These are phyloP conservation scores for Candida montana DNA, from an alignment of 805 yeast genomes.

Conservation along the genomic window DNA sequence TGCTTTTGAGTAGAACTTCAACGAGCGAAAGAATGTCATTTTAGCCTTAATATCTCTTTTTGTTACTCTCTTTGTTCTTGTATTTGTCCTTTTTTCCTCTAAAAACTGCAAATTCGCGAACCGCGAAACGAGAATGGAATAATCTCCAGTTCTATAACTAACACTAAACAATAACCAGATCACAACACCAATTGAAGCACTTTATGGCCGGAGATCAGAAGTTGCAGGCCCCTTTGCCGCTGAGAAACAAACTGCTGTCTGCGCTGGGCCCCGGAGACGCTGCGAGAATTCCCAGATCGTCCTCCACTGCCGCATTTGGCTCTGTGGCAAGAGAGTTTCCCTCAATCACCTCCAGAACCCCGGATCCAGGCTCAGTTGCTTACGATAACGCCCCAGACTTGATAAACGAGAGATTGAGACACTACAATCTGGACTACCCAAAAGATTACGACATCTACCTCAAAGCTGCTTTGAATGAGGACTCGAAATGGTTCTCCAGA, in stretches of 20 bases:
- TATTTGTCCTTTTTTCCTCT: too few species aligned
- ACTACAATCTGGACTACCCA: conserved; percentile 51
- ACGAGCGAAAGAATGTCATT: conserved; percentile 8
- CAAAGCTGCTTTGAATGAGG: conserved; percentile 26
- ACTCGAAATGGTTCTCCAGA: conserved; percentile 37
- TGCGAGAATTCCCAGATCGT: conserved; percentile 11
- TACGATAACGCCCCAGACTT: conserved; percentile 17
- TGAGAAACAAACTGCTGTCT: conserved; percentile 14
- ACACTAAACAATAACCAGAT: too few species aligned
- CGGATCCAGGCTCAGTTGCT: conserved; percentile 20
- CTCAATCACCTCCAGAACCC: conserved; percentile 18
- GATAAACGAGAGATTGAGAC: conserved; percentile 27
- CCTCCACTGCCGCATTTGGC: conserved; percentile 13
- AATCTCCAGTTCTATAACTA: neutral
- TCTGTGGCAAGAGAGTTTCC: conserved; percentile 6
- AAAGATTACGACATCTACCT: conserved; percentile 31
- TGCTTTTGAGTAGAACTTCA: conserved; percentile 54
- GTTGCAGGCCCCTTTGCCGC: conserved; percentile 20
- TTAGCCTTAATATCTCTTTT: too few species aligned
- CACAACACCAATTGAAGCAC: too few species aligned
- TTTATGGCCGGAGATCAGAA: neutral
- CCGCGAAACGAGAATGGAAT: too few species aligned
- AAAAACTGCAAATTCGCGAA: too few species aligned
- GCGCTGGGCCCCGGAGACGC: conserved; percentile 1
- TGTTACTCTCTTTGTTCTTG: too few species aligned